Evolutionary conservation across 768 basidiomycete genomes (phyloP), one percentile per base, ranked within the genome.

Genomic region (Tylopilus balloui): DNA sequence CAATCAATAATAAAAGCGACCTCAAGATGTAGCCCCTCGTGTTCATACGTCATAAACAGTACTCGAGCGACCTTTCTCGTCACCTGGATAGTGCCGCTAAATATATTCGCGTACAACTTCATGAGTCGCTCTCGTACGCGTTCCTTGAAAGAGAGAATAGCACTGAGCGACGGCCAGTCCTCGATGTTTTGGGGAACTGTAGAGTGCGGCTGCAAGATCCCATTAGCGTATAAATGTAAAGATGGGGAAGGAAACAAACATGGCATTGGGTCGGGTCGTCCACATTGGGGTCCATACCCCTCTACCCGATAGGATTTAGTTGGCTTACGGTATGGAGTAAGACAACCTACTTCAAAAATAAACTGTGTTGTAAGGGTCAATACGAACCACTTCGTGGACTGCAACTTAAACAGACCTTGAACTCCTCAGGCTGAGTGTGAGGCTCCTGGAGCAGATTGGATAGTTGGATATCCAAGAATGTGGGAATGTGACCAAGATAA

Each of bases 261-360:
- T 97, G 92, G 53, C 88, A 89, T 64, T 84, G 71, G 4, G 79
- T 81, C 0, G 92, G 91, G 59, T 96, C 89, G 51, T 96, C 88
- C 21, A 98, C 92, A 58, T 86, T 81, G 0, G 96, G 96, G 56
- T 98, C 96, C 58, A 99, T 95, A 8, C 96, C 96, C 31, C 96
- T 82, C 84, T 94, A 65, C 67, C 15, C 59, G 23, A 45, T 20
- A 34, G 36, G 34, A 50, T 41, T 60, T 15, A 55, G 47, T 38
- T 15, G n/a, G 7, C 17, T 31, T 25, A 28, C 29, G 35, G 7
- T 29, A 32, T 23, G 28, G 9, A 32, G n/a, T 6, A 21, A 21
- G 21, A 23, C 51, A 56, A 49, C 65, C 12, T 59, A 85, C 86
- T 71, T 90, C 88, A 49, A 91, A 92, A 19, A 90, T 85, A 55